These are phyloP conservation scores for Termitomyces sp. DNA, from an alignment of 768 basidiomycete species.

Conservation along the genomic window DNA sequence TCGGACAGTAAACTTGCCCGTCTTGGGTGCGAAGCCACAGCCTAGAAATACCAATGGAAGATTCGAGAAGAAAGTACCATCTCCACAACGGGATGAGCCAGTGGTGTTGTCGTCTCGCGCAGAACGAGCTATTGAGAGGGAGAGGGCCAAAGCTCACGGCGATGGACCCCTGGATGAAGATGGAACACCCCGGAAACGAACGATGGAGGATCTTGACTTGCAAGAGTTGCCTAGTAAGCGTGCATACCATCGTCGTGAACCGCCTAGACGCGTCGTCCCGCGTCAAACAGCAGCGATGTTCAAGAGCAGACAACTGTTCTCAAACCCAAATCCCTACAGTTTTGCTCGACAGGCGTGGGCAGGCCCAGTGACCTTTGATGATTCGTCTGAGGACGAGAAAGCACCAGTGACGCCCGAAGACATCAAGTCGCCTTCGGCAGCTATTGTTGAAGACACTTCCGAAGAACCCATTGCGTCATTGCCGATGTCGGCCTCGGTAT, in stretches of 20 bases:
- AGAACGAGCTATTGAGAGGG: constrained; percentile 36
- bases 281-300: constrained; percentile 33
- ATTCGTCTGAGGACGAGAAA: constrained; percentile 45
- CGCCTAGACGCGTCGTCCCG: constrained; percentile 34
- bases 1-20: constrained; percentile 17
- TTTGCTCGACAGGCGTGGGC: constrained; percentile 58
- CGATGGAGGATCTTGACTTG: constrained; percentile 24
- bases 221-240: constrained; percentile 32
- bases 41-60: constrained; percentile 62
- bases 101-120: constrained; percentile 25
- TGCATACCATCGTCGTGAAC: constrained; percentile 16
- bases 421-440: constrained; percentile 35
- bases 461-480: constrained; percentile 9
- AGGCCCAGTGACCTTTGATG: constrained; percentile 36
- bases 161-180: constrained; percentile 16
- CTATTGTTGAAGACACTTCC: constrained; percentile 17
- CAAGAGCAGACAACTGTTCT: constrained; percentile 43
- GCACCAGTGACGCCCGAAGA: constrained; percentile 59
- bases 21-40: constrained; percentile 29
- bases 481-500: constrained; percentile 10
- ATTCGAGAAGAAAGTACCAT: constrained; percentile 58
- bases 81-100: constrained; percentile 27
- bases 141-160: constrained; percentile 24
- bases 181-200: constrained; percentile 22
- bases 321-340: constrained; percentile 56